These are phyloP conservation scores for Aspergillus sp. DNA, from an alignment of 2,329 filamentous ascomycete species.

Conservation along the genomic window DNA sequence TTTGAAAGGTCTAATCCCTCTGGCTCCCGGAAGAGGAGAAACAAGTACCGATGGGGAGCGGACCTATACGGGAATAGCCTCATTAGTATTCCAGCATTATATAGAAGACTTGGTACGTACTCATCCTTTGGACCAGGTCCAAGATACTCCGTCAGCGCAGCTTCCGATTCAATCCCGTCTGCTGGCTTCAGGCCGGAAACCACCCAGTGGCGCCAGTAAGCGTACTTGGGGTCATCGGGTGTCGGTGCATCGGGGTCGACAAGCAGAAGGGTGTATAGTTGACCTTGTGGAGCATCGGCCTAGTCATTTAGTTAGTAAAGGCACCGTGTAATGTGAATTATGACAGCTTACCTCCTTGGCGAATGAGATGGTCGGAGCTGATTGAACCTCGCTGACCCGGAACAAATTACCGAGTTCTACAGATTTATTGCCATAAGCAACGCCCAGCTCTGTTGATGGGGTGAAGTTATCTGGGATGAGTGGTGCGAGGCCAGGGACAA, in stretches of 20 bases:
- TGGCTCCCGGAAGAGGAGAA: conserved; percentile 16
- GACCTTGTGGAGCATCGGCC: background rate
- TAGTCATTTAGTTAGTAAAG: background rate
- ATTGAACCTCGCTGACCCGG: conserved; percentile 16
- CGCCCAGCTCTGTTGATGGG: conserved; percentile 4
- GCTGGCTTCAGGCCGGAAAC: conserved; percentile 9
- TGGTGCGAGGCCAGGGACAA: conserved; percentile 7
- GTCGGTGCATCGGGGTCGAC: conserved; percentile 18
- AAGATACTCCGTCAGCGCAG: conserved; percentile 16
- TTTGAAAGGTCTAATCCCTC: conserved; percentile 1
- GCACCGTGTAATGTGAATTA: too few relatives aligned
- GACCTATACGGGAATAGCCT: conserved; percentile 1
- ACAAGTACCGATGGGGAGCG: conserved; percentile 15
- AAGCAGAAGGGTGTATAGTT: conserved; percentile 15
- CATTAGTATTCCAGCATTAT: background rate
- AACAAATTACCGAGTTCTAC: conserved; percentile 13
- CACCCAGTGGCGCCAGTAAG: conserved; percentile 21
- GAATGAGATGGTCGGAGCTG: conserved; percentile 9
- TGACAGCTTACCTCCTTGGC: conserved; percentile 3
- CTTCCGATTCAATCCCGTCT: background rate
- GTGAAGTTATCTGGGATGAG: conserved; percentile 12
- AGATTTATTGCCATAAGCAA: conserved; percentile 8
- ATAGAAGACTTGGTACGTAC: background rate
- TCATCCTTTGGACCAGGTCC: conserved; percentile 20
- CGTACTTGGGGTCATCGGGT: conserved; percentile 18